phyloP scores from a whole-genome alignment of 2,329 filamentous ascomycete species.

The Orbilia oligospora region DNA sequence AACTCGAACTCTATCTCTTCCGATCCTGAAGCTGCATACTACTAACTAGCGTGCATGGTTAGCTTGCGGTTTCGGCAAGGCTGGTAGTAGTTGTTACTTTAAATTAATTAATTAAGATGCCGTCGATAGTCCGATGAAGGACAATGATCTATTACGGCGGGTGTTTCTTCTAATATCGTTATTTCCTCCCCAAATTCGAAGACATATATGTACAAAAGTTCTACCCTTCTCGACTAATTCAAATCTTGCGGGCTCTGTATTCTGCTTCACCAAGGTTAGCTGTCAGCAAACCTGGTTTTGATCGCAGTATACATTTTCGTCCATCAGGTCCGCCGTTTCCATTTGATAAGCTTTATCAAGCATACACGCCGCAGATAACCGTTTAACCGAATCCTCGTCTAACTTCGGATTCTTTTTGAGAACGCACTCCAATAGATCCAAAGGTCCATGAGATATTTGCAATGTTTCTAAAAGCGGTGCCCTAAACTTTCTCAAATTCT shows the following conservation, averaged over 20 bases:
- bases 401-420: constrained; percentile 4
- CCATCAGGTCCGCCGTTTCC: background rate
- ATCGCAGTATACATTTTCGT: background rate
- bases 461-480: constrained; percentile 3
- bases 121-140: background rate
- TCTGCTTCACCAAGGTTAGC: background rate
- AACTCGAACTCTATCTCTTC: too few relatives aligned
- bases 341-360: constrained; percentile 11
- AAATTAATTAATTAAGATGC: background rate
- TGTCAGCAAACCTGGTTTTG: background rate
- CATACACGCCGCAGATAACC: background rate
- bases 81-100: background rate
- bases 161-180: background rate
- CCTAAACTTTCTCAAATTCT: background rate
- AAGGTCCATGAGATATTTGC: constrained; percentile 8
- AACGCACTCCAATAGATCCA: constrained; percentile 12
- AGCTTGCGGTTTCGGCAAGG: too few relatives aligned
- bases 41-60: too few relatives aligned
- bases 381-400: constrained; percentile 1
- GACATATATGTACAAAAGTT: background rate
- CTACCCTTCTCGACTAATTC: background rate
- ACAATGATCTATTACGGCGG: background rate
- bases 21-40: too few relatives aligned
- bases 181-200: background rate
- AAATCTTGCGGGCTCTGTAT: background rate